Percentiles rank a stretch among this genome's conserved stretches.
Conservation (phyloP, 169 alveolate species). For the Cryptosporidium canis region DNA sequence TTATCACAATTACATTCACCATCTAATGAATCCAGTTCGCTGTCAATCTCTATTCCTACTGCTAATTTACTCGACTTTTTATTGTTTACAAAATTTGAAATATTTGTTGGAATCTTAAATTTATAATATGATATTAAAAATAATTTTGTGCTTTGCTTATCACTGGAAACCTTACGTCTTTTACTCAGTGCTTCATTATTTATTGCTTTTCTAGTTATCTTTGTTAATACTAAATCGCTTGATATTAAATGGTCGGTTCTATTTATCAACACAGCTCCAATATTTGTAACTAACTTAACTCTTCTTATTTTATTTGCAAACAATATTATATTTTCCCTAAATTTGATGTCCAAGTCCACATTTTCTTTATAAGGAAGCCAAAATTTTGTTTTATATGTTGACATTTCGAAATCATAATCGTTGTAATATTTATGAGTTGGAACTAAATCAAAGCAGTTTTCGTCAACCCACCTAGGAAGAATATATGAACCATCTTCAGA, state of each 20-base stretch:
- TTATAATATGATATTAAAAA: conserved; percentile 16
- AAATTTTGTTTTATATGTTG: conserved; percentile 13
- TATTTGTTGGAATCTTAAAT: background rate
- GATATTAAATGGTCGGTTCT: background rate
- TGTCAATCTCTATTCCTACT: conserved; percentile 24
- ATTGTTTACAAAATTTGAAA: background rate
- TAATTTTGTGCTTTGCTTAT: background rate
- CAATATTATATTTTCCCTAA: conserved; percentile 11
- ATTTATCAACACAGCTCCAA: background rate
- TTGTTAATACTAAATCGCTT: background rate
- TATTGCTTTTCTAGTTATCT: background rate
- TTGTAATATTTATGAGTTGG: conserved; percentile 2
- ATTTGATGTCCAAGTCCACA: background rate
- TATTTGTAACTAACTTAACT: background rate
- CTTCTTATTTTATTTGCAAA: conserved; percentile 45
- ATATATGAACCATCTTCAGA: conserved; percentile 24
- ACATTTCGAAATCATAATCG: background rate
- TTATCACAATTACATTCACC: conserved; percentile 14
- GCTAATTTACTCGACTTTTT: background rate
- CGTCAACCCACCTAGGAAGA: conserved; percentile 52
- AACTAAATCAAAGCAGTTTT: background rate
- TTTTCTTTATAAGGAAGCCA: conserved; percentile 42
- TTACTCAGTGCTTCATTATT: background rate
- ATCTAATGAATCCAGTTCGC: background rate
- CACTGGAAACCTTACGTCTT: conserved; percentile 1